Evolutionary conservation across 768 basidiomycete species (phyloP).

Genomic region (Russula emetica): DNA sequence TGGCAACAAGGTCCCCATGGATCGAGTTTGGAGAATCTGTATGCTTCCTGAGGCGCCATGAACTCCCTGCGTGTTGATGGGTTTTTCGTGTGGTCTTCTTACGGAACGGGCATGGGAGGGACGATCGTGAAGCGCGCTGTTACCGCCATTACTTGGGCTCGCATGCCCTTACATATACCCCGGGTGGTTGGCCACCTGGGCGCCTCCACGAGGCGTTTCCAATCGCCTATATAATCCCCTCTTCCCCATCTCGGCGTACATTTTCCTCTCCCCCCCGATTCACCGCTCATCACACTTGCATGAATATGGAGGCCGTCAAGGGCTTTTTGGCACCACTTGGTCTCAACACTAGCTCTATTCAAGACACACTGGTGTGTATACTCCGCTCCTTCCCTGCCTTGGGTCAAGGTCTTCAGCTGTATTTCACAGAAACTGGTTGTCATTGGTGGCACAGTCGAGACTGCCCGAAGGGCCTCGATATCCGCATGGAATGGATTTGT

Average conservation of each 20-base stretch:
- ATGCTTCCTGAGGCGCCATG: conserved; percentile 6
- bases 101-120: conserved; percentile 18
- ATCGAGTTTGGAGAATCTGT: conserved; percentile 14
- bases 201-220: neutral
- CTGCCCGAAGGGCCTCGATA: conserved; percentile 71
- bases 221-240: conserved; percentile 24
- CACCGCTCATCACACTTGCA: conserved; percentile 20
- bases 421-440: conserved; percentile 76
- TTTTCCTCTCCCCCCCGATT: conserved; percentile 19
- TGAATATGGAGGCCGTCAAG: conserved; percentile 64
- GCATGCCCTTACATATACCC: neutral
- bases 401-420: conserved; percentile 4
- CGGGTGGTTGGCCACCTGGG: conserved; percentile 19
- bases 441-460: conserved; percentile 85
- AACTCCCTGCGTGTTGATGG: conserved; percentile 24
- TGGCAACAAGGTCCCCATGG: neutral
- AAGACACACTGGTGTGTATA: conserved; percentile 67
- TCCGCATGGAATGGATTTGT: conserved; percentile 89
- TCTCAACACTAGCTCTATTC: conserved; percentile 62
- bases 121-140: conserved; percentile 11
- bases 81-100: conserved; percentile 5
- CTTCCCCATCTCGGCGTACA: conserved; percentile 16
- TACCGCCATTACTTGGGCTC: conserved; percentile 1
- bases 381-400: neutral
- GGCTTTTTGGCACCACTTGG: conserved; percentile 64